Conservation (phyloP, 1,284 basidiomycete species). For the Austropuccinia psidii region DNA sequence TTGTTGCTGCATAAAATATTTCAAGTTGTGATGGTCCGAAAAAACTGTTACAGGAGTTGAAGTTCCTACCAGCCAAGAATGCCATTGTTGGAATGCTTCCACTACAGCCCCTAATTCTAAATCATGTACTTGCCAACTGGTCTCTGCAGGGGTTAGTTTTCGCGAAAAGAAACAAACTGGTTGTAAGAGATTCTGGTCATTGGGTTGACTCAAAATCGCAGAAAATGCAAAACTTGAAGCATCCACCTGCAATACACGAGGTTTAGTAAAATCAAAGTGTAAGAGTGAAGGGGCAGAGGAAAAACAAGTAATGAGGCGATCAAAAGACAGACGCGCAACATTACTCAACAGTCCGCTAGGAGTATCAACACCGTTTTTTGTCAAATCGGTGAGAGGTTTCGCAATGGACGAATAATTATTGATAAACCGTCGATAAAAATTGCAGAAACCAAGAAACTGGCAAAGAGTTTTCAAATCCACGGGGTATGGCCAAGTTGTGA, state of each 20-base stretch:
- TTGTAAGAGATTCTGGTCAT: background rate
- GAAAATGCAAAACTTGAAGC: conserved; percentile 2
- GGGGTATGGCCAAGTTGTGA: background rate
- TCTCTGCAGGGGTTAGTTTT: background rate
- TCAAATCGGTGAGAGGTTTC: background rate
- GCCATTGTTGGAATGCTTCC: background rate
- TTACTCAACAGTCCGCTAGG: too few relatives aligned
- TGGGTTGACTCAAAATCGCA: background rate
- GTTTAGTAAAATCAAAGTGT: conserved; percentile 2
- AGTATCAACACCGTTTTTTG: background rate
- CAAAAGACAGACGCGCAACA: background rate
- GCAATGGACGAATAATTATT: background rate
- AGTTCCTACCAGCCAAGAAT: background rate
- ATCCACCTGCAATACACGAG: background rate
- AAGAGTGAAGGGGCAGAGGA: background rate
- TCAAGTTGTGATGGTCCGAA: background rate
- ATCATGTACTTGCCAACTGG: background rate
- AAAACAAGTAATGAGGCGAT: background rate
- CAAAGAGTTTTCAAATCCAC: background rate
- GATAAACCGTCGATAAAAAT: conserved; percentile 10
- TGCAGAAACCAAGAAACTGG: background rate
- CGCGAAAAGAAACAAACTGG: conserved; percentile 1
- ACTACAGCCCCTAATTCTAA: background rate
- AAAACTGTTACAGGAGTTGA: background rate
- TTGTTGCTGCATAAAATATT: background rate